Conservation (phyloP, 2,329 filamentous ascomycete species). For the Colletotrichum tamarilloi region DNA sequence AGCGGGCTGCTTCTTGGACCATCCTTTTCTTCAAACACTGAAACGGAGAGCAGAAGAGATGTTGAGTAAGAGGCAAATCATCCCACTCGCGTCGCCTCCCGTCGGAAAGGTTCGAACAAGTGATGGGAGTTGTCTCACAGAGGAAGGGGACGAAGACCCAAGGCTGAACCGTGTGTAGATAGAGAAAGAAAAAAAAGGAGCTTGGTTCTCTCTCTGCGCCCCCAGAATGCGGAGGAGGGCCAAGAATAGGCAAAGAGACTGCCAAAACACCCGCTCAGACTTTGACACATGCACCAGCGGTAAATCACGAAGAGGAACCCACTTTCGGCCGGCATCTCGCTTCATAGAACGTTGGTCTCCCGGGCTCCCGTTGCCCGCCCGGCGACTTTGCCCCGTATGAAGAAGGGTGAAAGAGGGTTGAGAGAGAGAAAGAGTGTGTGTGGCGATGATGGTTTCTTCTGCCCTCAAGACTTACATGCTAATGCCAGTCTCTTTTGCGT, state of each 20-base stretch:
- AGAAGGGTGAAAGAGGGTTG: not conserved
- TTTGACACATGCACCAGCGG: not conserved
- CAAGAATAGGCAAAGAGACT: not conserved
- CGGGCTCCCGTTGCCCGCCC: not conserved
- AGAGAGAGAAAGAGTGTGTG: not conserved
- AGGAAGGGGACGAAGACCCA: too few relatives aligned
- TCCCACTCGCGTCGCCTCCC: not conserved
- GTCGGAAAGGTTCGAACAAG: not conserved
- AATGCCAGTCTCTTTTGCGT: not conserved
- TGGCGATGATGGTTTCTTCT: not conserved
- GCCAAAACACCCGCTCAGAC: not conserved
- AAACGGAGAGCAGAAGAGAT: not conserved
- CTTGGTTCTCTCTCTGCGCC: not conserved
- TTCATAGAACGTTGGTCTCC: not conserved
- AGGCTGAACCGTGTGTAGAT: not conserved
- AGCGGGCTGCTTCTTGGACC: not conserved
- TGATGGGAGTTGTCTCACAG: not conserved
- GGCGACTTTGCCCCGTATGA: not conserved
- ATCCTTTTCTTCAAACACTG: not conserved
- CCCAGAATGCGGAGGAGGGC: not conserved
- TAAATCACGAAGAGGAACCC: not conserved
- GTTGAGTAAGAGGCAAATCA: not conserved
- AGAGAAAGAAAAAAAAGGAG: not conserved
- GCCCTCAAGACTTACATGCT: not conserved
- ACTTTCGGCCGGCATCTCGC: not conserved